Percentiles rank a stretch among this genome's conserved stretches.
Evolutionary conservation across 257 asterid genomes (phyloP).

Genomic region (Scutellaria minor): DNA sequence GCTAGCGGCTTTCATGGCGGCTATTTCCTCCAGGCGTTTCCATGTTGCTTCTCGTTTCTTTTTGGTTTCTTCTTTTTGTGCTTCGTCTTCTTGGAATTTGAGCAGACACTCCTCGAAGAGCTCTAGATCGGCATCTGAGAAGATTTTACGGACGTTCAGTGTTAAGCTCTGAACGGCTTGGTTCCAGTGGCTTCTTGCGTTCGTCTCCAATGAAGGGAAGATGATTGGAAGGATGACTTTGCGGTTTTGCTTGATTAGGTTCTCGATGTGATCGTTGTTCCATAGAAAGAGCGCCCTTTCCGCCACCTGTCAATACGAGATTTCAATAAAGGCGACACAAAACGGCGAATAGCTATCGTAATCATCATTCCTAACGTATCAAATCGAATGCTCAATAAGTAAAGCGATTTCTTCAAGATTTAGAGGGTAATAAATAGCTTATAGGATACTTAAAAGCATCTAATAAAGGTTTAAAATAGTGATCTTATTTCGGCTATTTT

Average conservation of each 20-base stretch:
- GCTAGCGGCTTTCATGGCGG: constrained; percentile 60
- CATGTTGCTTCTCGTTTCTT: constrained; percentile 68
- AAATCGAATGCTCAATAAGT: background rate
- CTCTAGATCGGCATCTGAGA: constrained; percentile 71
- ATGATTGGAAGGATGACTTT: constrained; percentile 75
- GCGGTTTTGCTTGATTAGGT: constrained; percentile 86
- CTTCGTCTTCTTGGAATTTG: constrained; percentile 76
- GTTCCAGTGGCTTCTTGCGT: constrained; percentile 84
- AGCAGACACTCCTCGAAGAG: constrained; percentile 77
- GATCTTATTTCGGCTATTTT: no score
- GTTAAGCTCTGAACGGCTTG: constrained; percentile 89
- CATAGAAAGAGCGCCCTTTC: constrained; percentile 91
- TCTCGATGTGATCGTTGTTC: constrained; percentile 89
- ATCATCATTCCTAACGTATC: background rate
- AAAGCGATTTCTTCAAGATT: constrained; percentile 1
- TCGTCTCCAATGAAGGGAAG: constrained; percentile 76
- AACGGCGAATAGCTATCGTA: background rate
- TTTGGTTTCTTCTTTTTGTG: constrained; percentile 55
- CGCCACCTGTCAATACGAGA: constrained; percentile 67
- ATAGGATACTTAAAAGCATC: no score
- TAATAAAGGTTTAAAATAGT: no score
- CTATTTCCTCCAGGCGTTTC: constrained; percentile 77
- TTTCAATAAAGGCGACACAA: no score
- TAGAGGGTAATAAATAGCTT: background rate
- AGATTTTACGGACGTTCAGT: constrained; percentile 83